Evolutionary conservation across 257 asterid genomes (phyloP).

Genomic region (Nicotiana attenuata): DNA sequence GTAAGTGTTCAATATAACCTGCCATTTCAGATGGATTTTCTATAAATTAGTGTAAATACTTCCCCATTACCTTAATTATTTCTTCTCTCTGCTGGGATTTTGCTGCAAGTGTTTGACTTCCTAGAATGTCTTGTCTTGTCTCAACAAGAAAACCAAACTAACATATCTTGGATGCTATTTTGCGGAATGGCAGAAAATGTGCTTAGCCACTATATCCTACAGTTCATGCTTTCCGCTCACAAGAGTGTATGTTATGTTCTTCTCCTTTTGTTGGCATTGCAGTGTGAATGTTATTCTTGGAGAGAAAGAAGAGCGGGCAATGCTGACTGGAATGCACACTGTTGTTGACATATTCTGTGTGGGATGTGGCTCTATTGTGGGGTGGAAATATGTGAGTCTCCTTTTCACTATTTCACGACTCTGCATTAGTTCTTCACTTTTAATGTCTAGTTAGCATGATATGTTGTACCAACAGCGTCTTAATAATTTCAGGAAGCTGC

Average conservation of each 20-base stretch:
- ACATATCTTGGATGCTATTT: neutral
- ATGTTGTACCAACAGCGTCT: neutral
- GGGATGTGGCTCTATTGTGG: slow-evolving; percentile 81
- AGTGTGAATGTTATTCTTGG: slow-evolving; percentile 73
- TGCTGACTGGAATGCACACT: slow-evolving; percentile 81
- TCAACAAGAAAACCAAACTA: neutral
- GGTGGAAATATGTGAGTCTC: slow-evolving; percentile 81
- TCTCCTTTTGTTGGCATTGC: neutral
- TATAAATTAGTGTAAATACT: neutral
- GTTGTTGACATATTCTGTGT: slow-evolving; percentile 79
- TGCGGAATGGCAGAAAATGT: neutral
- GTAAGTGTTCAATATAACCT: slow-evolving; percentile 40
- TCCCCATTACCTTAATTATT: neutral
- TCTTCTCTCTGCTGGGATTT: neutral
- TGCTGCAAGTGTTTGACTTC: neutral
- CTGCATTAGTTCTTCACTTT: neutral
- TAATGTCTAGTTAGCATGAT: neutral
- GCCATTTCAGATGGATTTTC: slow-evolving; percentile 1
- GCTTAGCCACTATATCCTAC: neutral
- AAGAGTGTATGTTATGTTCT: neutral
- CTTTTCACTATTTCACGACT: neutral
- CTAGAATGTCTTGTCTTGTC: neutral
- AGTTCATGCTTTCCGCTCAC: neutral
- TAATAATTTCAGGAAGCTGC: slow-evolving; percentile 52
- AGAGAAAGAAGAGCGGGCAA: slow-evolving; percentile 63